Evolutionary conservation across 805 yeast species (phyloP).

Genomic region (Teunomyces stri): DNA sequence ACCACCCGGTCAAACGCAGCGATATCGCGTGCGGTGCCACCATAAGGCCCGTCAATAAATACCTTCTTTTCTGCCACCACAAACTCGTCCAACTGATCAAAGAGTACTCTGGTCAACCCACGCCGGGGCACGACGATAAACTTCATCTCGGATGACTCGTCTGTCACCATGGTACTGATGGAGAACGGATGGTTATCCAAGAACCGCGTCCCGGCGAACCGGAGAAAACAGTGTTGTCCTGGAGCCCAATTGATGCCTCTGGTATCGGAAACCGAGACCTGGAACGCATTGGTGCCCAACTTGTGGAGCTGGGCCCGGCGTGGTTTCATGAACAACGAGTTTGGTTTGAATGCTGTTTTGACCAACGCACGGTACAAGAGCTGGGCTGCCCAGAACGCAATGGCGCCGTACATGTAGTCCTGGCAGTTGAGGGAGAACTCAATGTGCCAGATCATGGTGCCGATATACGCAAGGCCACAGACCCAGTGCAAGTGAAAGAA

Average conservation of each 20-base stretch:
- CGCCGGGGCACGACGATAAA: slow-evolving; percentile 44
- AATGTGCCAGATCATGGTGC: slow-evolving; percentile 46
- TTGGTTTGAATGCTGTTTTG: slow-evolving; percentile 48
- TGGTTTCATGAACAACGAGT: slow-evolving; percentile 36
- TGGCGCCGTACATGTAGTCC: slow-evolving; percentile 48
- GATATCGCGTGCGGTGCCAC: slow-evolving; percentile 48
- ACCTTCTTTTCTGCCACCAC: slow-evolving; percentile 28
- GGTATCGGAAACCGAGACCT: slow-evolving; percentile 34
- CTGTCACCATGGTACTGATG: slow-evolving; percentile 31
- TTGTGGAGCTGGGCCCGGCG: slow-evolving; percentile 31
- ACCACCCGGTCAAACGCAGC: slow-evolving; percentile 43
- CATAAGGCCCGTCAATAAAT: slow-evolving; percentile 57
- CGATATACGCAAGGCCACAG: slow-evolving; percentile 47
- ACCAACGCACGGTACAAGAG: slow-evolving; percentile 44
- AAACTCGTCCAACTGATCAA: slow-evolving; percentile 27
- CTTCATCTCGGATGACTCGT: slow-evolving; percentile 31
- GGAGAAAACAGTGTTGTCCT: slow-evolving; percentile 54
- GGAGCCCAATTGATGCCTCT: slow-evolving; percentile 45
- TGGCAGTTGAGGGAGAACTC: slow-evolving; percentile 32
- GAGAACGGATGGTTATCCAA: slow-evolving; percentile 60
- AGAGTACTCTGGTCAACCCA: slow-evolving; percentile 45
- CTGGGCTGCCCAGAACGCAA: slow-evolving; percentile 52
- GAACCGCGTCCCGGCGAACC: slow-evolving; percentile 44
- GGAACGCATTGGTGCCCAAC: slow-evolving; percentile 24
- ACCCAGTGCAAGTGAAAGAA: slow-evolving; percentile 56